phyloP scores from a whole-genome alignment of 257 asterid genomes.

The Solanum peruvianum region DNA sequence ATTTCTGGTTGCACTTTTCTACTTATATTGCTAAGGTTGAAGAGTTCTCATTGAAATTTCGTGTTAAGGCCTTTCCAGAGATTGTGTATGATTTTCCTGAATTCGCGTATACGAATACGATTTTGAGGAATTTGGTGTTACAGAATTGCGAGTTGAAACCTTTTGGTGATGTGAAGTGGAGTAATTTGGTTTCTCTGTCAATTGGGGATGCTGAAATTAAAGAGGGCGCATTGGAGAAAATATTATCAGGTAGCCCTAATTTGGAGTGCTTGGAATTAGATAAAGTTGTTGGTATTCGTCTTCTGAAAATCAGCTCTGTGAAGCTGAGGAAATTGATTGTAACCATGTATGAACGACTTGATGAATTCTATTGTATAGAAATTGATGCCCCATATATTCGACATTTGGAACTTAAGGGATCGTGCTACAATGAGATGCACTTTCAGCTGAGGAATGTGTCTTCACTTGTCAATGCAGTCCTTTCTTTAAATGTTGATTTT shows the following conservation, averaged over 20 bases:
- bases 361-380: background rate
- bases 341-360: background rate
- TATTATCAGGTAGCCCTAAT: background rate
- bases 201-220: background rate
- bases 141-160: background rate
- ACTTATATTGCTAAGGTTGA: background rate
- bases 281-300: background rate
- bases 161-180: background rate
- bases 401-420: background rate
- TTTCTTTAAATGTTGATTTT: background rate
- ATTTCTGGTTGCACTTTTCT: background rate
- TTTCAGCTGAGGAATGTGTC: background rate
- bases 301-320: background rate
- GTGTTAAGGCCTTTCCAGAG: too few species aligned
- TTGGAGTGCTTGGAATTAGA: background rate
- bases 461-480: background rate
- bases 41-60: background rate
- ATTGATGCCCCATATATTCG: background rate
- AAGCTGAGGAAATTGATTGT: background rate
- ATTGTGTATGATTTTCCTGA: background rate
- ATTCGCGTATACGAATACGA: background rate
- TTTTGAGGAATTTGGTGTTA: background rate
- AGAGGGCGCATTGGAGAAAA: background rate
- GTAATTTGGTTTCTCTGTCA: background rate
- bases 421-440: background rate